Evolutionary conservation across 352 stramenopile species (phyloP).

Genomic region (Phytophthora niederhauseri): DNA sequence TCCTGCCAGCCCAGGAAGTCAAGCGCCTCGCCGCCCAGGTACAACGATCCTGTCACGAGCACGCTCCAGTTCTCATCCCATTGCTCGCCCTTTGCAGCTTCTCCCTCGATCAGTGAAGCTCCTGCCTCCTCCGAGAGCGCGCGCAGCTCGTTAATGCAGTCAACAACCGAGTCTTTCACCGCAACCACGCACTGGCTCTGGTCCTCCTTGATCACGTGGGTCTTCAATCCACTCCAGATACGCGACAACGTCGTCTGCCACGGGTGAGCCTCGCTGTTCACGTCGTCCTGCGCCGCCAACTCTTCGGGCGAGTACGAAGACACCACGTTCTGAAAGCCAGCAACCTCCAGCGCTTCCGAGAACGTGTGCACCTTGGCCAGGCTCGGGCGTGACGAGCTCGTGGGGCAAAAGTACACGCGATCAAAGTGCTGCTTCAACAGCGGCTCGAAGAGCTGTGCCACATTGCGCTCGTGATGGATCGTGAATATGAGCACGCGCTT

Average conservation of each 20-base stretch:
- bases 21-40: conserved; percentile 71
- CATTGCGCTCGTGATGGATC: conserved; percentile 86
- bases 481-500: conserved; percentile 76
- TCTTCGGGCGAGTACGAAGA: conserved; percentile 50
- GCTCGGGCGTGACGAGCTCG: conserved; percentile 63
- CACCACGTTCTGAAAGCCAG: conserved; percentile 45
- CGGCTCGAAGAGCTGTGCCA: conserved; percentile 65
- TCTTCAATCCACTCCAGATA: conserved; percentile 60
- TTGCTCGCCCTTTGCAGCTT: conserved; percentile 10
- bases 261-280: conserved; percentile 46
- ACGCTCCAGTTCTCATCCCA: conserved; percentile 58
- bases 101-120: conserved; percentile 18
- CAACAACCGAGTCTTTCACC: conserved; percentile 62
- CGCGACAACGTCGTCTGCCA: conserved; percentile 67
- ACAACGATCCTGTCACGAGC: conserved; percentile 79
- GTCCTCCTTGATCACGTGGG: conserved; percentile 39
- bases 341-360: conserved; percentile 58
- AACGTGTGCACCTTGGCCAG: conserved; percentile 73
- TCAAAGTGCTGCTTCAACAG: conserved; percentile 70
- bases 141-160: conserved; percentile 67
- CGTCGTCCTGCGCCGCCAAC: conserved; percentile 46
- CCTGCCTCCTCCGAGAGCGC: conserved; percentile 27
- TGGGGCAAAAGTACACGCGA: conserved; percentile 80
- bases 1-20: conserved; percentile 71
- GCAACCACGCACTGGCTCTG: conserved; percentile 33